Percentiles rank a stretch among this genome's conserved stretches.
phyloP scores from a whole-genome alignment of 139 green algal species.

The Trebouxia sp. region DNA sequence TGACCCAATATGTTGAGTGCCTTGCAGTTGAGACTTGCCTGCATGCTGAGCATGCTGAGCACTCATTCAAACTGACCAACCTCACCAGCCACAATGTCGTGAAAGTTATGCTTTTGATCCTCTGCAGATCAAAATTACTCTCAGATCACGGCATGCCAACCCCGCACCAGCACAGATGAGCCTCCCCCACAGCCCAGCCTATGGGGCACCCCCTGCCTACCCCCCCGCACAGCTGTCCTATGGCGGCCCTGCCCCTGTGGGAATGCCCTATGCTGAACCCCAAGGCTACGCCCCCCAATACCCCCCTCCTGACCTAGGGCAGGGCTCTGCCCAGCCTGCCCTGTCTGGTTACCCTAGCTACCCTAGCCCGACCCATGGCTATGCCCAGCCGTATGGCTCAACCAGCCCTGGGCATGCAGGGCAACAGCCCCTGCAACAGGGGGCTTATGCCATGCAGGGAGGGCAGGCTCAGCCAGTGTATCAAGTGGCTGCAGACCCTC shows the following conservation, averaged over 20 bases:
- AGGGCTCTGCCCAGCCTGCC: background rate
- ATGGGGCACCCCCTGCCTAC: background rate
- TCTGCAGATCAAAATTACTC: constrained; percentile 1
- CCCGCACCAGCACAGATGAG: background rate
- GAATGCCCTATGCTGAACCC: background rate
- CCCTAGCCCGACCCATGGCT: constrained; percentile 4
- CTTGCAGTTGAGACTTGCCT: no score
- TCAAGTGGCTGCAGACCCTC: background rate
- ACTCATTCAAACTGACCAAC: no score
- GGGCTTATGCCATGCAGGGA: background rate
- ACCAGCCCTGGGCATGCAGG: background rate
- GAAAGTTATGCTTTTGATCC: background rate
- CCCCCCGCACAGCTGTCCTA: background rate
- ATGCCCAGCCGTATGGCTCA: background rate
- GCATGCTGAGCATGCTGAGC: no score
- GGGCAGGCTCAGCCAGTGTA: background rate
- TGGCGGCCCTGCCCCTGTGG: background rate
- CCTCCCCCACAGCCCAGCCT: background rate
- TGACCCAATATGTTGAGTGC: no score
- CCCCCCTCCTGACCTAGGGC: background rate
- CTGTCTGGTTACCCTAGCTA: constrained; percentile 1
- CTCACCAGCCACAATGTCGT: no score
- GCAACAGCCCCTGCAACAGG: background rate
- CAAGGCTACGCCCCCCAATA: background rate
- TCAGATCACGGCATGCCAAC: background rate